These are phyloP conservation scores for Stagonosporopsis vannaccii DNA, from an alignment of 2,329 filamentous ascomycete genomes.

Conservation along the genomic window DNA sequence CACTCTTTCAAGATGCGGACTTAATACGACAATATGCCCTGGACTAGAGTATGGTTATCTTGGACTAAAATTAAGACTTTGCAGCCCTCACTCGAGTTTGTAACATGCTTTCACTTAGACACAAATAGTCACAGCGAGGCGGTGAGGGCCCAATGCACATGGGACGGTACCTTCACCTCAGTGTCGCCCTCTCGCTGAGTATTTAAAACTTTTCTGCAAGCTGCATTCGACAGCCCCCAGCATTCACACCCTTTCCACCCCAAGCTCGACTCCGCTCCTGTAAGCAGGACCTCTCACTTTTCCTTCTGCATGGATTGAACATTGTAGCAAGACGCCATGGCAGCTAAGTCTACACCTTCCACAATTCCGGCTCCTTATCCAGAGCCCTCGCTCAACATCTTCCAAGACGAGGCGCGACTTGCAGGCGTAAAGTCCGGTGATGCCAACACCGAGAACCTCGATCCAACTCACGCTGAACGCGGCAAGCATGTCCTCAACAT, in stretches of 20 bases:
- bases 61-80: background rate
- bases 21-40: background rate
- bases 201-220: background rate
- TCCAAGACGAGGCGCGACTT: background rate
- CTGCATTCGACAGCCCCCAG: background rate
- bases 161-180: conserved; percentile 9
- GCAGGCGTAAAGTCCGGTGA: background rate
- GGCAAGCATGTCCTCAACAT: background rate
- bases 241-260: background rate
- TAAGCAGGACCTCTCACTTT: background rate
- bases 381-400: conserved; percentile 3
- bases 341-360: background rate
- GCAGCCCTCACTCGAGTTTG: background rate
- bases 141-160: background rate
- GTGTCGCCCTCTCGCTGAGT: background rate
- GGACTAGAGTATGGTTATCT: background rate
- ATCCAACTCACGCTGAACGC: background rate
- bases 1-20: background rate
- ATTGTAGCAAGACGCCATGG: background rate
- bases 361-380: background rate
- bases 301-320: background rate
- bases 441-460: conserved; percentile 1
- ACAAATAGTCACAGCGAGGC: background rate
- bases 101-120: background rate
- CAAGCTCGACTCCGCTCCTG: background rate